Base-by-base conservation (phyloP, 108 stramenopile genomes). In the Pseudonitzschia multistriata region DNA sequence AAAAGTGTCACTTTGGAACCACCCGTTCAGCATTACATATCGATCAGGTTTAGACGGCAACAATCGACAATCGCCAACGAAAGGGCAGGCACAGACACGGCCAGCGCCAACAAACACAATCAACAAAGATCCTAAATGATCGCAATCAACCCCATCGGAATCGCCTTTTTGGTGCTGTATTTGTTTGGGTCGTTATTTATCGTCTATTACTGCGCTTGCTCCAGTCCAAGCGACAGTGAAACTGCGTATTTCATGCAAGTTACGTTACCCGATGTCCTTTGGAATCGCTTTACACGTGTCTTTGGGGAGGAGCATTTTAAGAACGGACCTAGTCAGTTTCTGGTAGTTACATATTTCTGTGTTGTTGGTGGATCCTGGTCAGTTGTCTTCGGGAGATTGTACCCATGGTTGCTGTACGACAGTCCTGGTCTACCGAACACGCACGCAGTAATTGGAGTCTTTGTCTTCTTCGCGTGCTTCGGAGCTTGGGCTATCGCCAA, bases 331-430 rank as follows among this genome's bases (percentile, higher is more conserved):
- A 82, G 82, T 36, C 55, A 66, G 8, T 42, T 50, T 42, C 35
- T 83, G 56, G 63, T 73, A 5, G 31, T 82, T 17, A 47, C 80
- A 13, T 90, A 87, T 49, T 73, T 80, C 19, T 68, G 82, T 28
- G 79, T 91, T 10, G 90, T 95, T 10, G 60, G 85, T n/a, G 90
- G 89, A 55, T 76, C 74, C 22, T 95, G 91, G 90, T 72, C 72
- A 19, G 73, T 91, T 15, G 83, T 95, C 6, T 89, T 92, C 52
- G 63, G 52, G 17, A 81, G 85, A 35, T 81, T 85, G 11, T 95
- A 93, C 57, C 80, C 82, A 7, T 86, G 79, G 68, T 85, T 95
- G 36, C 34, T 64, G 24, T 45, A n/a, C 28, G 66, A 72, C 42
- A 79, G 83, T 2, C 42, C 36, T 10, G 68, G 79, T 67, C 78